Conservation (phyloP, 2,329 filamentous ascomycete genomes). For the Trichoderma sp. region DNA sequence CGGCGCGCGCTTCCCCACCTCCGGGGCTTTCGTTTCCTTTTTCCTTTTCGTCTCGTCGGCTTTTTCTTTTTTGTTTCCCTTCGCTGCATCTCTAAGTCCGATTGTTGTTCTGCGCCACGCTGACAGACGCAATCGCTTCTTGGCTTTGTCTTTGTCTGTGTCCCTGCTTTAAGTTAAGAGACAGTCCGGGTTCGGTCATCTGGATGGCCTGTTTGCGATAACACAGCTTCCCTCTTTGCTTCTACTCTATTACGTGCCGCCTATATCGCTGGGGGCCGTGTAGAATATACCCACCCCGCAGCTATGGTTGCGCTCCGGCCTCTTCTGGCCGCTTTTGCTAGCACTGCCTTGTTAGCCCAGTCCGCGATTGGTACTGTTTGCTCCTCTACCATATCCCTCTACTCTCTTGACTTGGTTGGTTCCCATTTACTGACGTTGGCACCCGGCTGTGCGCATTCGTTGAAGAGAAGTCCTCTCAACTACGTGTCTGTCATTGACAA, state of each 20-base stretch:
- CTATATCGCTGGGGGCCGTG: neutral
- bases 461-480: conserved; percentile 73
- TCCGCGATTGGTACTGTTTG: conserved; percentile 28
- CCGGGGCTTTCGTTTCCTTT: neutral
- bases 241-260: conserved; percentile 12
- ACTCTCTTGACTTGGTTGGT: neutral
- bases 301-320: conserved; percentile 33
- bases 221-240: neutral
- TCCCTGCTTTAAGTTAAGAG: neutral
- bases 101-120: neutral
- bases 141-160: neutral
- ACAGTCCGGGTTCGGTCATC: neutral
- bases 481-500: conserved; percentile 74
- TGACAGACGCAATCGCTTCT: conserved; percentile 5
- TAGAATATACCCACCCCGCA: conserved; percentile 7
- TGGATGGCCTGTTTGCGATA: conserved; percentile 15
- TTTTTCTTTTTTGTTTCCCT: neutral
- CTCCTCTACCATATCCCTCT: neutral
- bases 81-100: neutral
- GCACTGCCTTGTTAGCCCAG: conserved; percentile 29
- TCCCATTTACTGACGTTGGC: conserved; percentile 30
- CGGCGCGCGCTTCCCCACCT: conserved; percentile 1
- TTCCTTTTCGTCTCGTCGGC: neutral
- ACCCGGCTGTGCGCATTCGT: conserved; percentile 61
- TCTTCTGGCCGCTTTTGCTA: conserved; percentile 29